Evolutionary conservation across 2,329 filamentous ascomycete genomes (phyloP), one percentile per base, ranked within the genome.

Genomic region (Epichloe baconii): DNA sequence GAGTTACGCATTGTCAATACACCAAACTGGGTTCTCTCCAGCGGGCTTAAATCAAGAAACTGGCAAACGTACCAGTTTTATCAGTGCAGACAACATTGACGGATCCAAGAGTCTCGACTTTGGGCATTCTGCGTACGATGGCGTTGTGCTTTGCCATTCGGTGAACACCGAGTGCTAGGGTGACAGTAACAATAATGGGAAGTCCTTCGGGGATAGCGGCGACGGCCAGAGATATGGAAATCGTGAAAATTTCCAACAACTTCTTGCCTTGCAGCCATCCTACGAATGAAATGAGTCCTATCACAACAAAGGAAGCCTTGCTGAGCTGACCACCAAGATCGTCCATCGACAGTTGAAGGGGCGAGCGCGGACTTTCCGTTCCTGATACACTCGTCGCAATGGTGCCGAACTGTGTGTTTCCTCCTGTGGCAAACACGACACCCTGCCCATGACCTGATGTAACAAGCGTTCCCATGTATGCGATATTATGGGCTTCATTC

Each of bases 61-160:
- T 40, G 12, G 2, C 34, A 41, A 14, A 54, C 65, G 59, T 69
- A 81, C 81, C 88, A 43, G 93, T 98, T 71, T 98, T 98, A 73
- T 98, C 93, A 58, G 89, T 96, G 71, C 94, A 98, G 6, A 98
- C 88, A n/a, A 98, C 90, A 61, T 97, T 98, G 53, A 98, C 93
- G n/a, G 90, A 96, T 8, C 94, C 94, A 5, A 98, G 72, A 0
- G 93, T 98, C 66, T 98, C 93, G 8, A 98, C 94, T 67, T 93
- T 97, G 21, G 94, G 94, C 69, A 98, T 85, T 63, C 87, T 85
- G 58, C 93, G 85, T 54, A 98, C 91, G 65, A 98, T 98, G 8
- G 93, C 93, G 64, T 95, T 88, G 60, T 91, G 82, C 62, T 83
- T 88, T 54, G 93, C 94, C 93, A 98, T 98, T 52, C 93, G 83